Evolutionary conservation across 257 asterid genomes (phyloP).

Genomic region (Echites panduratus): DNA sequence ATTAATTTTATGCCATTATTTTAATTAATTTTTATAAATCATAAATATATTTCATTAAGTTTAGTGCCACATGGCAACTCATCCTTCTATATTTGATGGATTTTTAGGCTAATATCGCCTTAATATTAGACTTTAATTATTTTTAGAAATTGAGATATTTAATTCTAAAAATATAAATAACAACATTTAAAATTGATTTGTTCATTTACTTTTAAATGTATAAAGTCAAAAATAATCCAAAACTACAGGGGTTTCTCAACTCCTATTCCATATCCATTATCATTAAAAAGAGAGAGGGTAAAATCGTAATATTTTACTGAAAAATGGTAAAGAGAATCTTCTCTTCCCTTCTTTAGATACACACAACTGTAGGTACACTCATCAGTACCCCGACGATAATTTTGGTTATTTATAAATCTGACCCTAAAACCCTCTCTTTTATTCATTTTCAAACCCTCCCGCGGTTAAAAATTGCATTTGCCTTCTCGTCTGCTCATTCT

Average conservation of each 20-base stretch:
- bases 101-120: too few species aligned
- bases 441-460: slow-evolving; percentile 38
- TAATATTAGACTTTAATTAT: too few species aligned
- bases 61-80: too few species aligned
- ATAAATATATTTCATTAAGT: too few species aligned
- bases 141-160: too few species aligned
- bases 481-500: background rate
- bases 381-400: background rate
- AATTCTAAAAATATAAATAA: too few species aligned
- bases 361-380: background rate
- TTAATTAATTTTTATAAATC: too few species aligned
- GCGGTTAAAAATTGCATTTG: slow-evolving; percentile 20
- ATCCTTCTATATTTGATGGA: too few species aligned
- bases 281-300: background rate
- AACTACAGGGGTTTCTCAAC: background rate
- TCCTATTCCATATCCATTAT: too few species aligned
- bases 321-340: background rate
- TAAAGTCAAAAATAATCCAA: background rate
- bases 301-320: background rate
- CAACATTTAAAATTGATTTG: too few species aligned
- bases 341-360: background rate
- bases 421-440: slow-evolving; percentile 22
- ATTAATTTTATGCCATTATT: too few species aligned
- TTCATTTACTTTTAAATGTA: too few species aligned
- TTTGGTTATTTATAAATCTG: slow-evolving; percentile 19